A percentile compares a stretch with the other conserved stretches of the same genome.
Conservation (phyloP, 2,329 filamentous ascomycete genomes). For the Alternaria alternata region DNA sequence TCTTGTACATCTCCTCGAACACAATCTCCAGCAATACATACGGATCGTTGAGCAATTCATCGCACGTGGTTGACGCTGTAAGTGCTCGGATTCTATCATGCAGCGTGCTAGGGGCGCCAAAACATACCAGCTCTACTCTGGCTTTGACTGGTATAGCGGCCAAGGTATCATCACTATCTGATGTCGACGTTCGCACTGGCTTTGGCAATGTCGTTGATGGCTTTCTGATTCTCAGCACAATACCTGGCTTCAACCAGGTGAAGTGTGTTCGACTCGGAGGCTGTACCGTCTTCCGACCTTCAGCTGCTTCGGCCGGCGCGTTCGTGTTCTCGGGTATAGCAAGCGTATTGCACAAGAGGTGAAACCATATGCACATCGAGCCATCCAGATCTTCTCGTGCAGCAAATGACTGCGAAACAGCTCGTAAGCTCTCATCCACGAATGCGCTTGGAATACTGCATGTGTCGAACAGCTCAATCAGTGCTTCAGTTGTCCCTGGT, state of each 20-base stretch:
- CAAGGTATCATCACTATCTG: slow-evolving; percentile 23
- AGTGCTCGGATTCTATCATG: slow-evolving; percentile 27
- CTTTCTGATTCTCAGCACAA: slow-evolving; percentile 31
- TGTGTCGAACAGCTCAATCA: slow-evolving; percentile 29
- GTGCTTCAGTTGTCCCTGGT: slow-evolving; percentile 11
- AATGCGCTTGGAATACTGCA: slow-evolving; percentile 37
- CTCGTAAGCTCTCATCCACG: slow-evolving; percentile 33
- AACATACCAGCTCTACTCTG: slow-evolving; percentile 39
- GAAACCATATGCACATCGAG: slow-evolving; percentile 37
- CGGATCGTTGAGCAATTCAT: slow-evolving; percentile 41
- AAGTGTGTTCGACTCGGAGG: slow-evolving; percentile 33
- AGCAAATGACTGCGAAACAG: slow-evolving; percentile 42
- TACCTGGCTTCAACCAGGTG: slow-evolving; percentile 37
- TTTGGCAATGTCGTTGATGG: not conserved
- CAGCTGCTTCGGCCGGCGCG: slow-evolving; percentile 4
- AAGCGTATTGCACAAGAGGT: slow-evolving; percentile 40
- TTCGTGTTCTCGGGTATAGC: slow-evolving; percentile 15
- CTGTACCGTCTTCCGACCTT: not conserved
- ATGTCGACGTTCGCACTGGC: slow-evolving; percentile 21
- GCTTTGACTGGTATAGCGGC: not conserved
- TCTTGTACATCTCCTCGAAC: slow-evolving; percentile 42
- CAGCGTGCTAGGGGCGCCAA: slow-evolving; percentile 33
- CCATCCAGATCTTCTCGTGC: slow-evolving; percentile 25
- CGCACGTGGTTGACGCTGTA: slow-evolving; percentile 14
- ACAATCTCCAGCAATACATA: slow-evolving; percentile 44